phyloP scores from a whole-genome alignment of 495 filamentous ascomycete species.

The Cetradonia linearis region DNA sequence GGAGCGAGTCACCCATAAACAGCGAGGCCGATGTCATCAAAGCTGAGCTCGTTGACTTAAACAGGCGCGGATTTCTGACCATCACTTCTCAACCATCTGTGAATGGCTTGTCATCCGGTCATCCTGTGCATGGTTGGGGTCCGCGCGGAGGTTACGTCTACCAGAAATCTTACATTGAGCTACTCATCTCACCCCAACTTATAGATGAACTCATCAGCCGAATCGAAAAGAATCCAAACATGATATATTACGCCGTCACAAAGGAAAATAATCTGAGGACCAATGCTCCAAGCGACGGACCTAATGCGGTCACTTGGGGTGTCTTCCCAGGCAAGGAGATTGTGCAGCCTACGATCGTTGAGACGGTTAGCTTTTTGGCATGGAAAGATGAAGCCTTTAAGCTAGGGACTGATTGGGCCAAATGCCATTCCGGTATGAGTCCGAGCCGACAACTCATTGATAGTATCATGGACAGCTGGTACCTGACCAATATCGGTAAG shows the following conservation, averaged over 20 bases:
- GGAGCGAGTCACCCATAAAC: slow-evolving; percentile 84
- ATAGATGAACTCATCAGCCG: slow-evolving; percentile 69
- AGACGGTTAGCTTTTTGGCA: slow-evolving; percentile 92
- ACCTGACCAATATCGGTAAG: slow-evolving; percentile 90
- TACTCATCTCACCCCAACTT: slow-evolving; percentile 70
- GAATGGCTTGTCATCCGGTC: slow-evolving; percentile 78
- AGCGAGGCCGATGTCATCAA: slow-evolving; percentile 70
- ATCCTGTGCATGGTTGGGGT: slow-evolving; percentile 88
- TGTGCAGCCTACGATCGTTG: slow-evolving; percentile 97
- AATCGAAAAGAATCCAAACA: slow-evolving; percentile 64
- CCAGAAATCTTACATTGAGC: slow-evolving; percentile 94
- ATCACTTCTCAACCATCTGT: slow-evolving; percentile 98
- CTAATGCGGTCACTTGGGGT: slow-evolving; percentile 97
- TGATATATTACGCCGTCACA: slow-evolving; percentile 90
- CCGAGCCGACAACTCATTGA: slow-evolving; percentile 78
- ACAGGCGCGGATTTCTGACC: slow-evolving; percentile 77
- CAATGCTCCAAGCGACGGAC: slow-evolving; percentile 74
- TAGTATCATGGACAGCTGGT: slow-evolving; percentile 79
- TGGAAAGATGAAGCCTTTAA: slow-evolving; percentile 98
- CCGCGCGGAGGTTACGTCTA: slow-evolving; percentile 93
- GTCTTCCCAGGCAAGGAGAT: slow-evolving; percentile 98
- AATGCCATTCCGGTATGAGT: slow-evolving; percentile 68
- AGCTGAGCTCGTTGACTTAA: slow-evolving; percentile 66
- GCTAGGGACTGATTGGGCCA: slow-evolving; percentile 86
- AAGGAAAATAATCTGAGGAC: slow-evolving; percentile 69